Base-by-base conservation (phyloP, 345 rosid genomes). In the Orychophragmus violaceus region DNA sequence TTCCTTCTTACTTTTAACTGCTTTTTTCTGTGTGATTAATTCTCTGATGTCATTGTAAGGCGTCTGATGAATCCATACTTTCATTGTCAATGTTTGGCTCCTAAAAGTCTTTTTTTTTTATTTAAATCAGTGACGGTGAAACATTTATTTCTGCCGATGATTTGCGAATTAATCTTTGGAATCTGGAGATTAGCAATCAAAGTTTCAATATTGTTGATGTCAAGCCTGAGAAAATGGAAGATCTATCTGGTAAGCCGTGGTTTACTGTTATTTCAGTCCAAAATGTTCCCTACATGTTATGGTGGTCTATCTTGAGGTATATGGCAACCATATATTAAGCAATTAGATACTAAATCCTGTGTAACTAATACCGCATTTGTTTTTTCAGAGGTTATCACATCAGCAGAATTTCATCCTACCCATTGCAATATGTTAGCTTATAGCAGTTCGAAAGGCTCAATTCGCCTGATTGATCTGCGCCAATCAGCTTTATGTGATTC, bases 391-490 rank as follows among this genome's bases (percentile, higher is more conserved):
- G 99, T 95, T 70, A 91, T 95, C 62, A 95, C 99, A 71, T 89
- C 97, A 71, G 99, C 99, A 14, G 99, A 95, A 61, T 95, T 95
- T 76, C 99, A 95, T 74, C 99, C 99, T 68, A 80, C 78, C 46
- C 39, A 53, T 14, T 59, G 64, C 49, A 59, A 59, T 25, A 59
- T 41, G 64, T 75, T 95, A 78, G 99, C 94, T 54, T 95, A 95
- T 73, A 91, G 99, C 86, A 95, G 99, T 84, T 95, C 99, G 13
- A 95, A 88, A 76, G 99, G 99, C 75, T 95, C 97, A 55, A 84
- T 95, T 79, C 90, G 99, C 68, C 87, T 95, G 41, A 81, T 95
- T 81, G 99, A 95, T 81, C 74, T 95, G 82, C 90, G 99, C 66
- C 99, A 91, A 46, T 91, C 99, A 73, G 99, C 99, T 55, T 83